Base-by-base conservation (phyloP, 2,329 filamentous ascomycete genomes). In the Fusarium falciforme region DNA sequence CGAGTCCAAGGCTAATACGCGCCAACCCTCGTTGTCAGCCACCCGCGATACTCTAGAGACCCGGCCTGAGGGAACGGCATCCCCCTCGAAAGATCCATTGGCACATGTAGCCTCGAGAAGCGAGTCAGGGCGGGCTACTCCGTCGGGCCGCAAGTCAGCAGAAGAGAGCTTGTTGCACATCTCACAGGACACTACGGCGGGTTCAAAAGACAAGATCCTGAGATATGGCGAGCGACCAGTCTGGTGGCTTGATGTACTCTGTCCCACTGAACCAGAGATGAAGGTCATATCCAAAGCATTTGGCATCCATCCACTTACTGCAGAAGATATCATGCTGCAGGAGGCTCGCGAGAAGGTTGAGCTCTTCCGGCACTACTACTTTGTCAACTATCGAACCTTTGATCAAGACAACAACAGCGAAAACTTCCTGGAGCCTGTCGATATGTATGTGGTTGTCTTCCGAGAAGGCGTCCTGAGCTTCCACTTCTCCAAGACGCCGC, bases 261-360 rank as follows among this genome's bases (percentile, higher is more conserved):
- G 90, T 52, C 96, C 96, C 1, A 98, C 95, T 0, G 95, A 98
- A 79, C 91, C 92, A 0, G 96, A 99, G 83, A 98, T 99, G 96
- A 96, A 95, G 80, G 91, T 96, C 10, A 89, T 99, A 44, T 92
- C 94, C 33, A 97, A 97, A 80, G 90, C 96, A 0, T 99, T 99
- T 80, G 94, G 95, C 17, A 98, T 99, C 69, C 96, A 99, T 84
- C 95, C 96, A 1, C 85, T 99, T 67, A 99, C 96, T 0, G 93
- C 94, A 2, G 96, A 99, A 82, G 96, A 99, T 80, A 98, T 99
- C 78, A 93, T 98, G 89, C 92, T 98, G 86, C 94, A 98, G 82
- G 96, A 99, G 85, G 94, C 95, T 44, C 95, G 96, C 25, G 96
- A 99, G 80, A 99, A 99, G 84, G 96, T 99, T 1, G 96, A 99